Percentiles rank a stretch among this genome's conserved stretches.
These are phyloP conservation scores for Naematelia encephala DNA, from an alignment of 768 basidiomycete species.

Conservation along the genomic window DNA sequence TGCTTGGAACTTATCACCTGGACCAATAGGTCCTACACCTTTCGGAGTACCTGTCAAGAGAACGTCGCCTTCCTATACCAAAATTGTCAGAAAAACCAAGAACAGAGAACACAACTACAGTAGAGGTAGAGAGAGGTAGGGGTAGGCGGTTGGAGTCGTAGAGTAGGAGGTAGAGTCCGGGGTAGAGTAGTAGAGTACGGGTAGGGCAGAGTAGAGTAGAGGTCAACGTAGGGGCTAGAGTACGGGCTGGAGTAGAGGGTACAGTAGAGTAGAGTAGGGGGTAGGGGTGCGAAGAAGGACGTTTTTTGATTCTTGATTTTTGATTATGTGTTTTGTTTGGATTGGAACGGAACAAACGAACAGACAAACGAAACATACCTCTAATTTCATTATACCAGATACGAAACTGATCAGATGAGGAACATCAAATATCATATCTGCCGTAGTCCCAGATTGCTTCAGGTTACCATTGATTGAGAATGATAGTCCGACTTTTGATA, in stretches of 20 bases:
- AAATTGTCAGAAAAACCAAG: neutral
- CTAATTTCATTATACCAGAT: slow-evolving; percentile 95
- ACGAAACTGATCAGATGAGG: slow-evolving; percentile 83
- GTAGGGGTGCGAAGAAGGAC: too few species aligned
- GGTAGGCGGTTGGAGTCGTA: too few species aligned
- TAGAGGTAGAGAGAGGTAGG: too few species aligned
- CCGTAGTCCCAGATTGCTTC: slow-evolving; percentile 80
- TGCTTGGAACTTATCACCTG: slow-evolving; percentile 78
- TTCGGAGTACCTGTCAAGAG: slow-evolving; percentile 80
- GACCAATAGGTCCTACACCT: slow-evolving; percentile 73
- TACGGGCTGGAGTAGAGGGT: too few species aligned
- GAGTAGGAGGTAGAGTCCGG: too few species aligned
- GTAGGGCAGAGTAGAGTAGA: too few species aligned
- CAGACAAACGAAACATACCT: slow-evolving; percentile 56
- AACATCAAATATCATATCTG: slow-evolving; percentile 89
- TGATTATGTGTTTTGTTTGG: too few species aligned
- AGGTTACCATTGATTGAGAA: slow-evolving; percentile 78
- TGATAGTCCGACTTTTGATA: slow-evolving; percentile 70
- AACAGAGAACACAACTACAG: neutral
- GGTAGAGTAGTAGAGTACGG: too few species aligned
- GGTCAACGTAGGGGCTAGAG: too few species aligned
- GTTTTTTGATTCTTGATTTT: too few species aligned
- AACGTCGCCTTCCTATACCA: slow-evolving; percentile 76
- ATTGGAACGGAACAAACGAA: neutral
- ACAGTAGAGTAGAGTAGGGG: too few species aligned